Percentiles rank a stretch among this genome's conserved stretches.
phyloP scores from a whole-genome alignment of 495 filamentous ascomycete species.

The Jackrogersella multiformis region DNA sequence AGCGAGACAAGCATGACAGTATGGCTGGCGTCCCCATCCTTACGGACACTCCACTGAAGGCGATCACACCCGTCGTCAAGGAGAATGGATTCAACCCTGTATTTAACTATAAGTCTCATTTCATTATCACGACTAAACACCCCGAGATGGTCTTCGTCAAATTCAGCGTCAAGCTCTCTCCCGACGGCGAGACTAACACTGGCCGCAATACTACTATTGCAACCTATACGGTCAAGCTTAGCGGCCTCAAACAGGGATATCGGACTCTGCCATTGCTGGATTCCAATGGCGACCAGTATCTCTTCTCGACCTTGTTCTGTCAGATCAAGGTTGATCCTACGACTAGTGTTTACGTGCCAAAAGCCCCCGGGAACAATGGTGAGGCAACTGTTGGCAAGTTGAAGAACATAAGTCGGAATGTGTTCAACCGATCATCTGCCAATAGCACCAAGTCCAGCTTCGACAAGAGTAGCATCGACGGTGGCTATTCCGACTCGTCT shows the following conservation, averaged over 20 bases:
- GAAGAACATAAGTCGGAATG: constrained; percentile 58
- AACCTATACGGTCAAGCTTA: constrained; percentile 91
- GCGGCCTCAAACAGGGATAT: constrained; percentile 90
- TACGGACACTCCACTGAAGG: constrained; percentile 70
- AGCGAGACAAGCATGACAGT: constrained; percentile 62
- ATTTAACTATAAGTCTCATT: constrained; percentile 75
- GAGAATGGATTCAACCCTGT: constrained; percentile 93
- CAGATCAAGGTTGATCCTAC: constrained; percentile 73
- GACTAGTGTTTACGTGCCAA: constrained; percentile 61
- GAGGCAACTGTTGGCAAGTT: constrained; percentile 57
- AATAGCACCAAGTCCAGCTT: constrained; percentile 58
- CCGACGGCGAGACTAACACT: constrained; percentile 67
- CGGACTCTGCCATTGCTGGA: constrained; percentile 95
- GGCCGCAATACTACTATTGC: constrained; percentile 72
- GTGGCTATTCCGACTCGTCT: constrained; percentile 37
- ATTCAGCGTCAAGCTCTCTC: constrained; percentile 87
- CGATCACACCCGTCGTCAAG: constrained; percentile 77
- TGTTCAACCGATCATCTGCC: constrained; percentile 56
- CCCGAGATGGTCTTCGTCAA: constrained; percentile 93
- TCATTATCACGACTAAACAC: constrained; percentile 86
- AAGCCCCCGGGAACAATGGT: constrained; percentile 43
- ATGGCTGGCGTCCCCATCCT: constrained; percentile 62
- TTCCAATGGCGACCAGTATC: constrained; percentile 84
- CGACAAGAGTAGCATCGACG: constrained; percentile 50
- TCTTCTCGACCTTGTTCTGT: constrained; percentile 95